Conservation (phyloP, 768 basidiomycete species). For the Suillus tomentosus region DNA sequence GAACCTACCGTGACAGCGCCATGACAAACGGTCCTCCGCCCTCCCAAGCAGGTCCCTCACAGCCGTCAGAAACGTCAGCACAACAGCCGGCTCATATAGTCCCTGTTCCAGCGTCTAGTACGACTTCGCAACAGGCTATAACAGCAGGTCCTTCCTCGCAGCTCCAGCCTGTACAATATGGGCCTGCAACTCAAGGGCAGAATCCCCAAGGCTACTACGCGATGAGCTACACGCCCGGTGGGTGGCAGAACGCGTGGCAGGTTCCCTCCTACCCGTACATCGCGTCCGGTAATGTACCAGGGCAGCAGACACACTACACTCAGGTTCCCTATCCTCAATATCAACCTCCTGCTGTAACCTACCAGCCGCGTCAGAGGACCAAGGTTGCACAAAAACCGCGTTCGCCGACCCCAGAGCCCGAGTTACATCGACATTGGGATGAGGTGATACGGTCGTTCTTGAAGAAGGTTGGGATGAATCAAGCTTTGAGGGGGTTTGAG, state of each 20-base stretch:
- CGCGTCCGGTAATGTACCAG: slow-evolving; percentile 29
- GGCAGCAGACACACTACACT: slow-evolving; percentile 36
- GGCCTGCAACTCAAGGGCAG: slow-evolving; percentile 19
- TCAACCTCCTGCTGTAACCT: slow-evolving; percentile 23
- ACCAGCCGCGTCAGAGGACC: slow-evolving; percentile 34
- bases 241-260: slow-evolving; percentile 37
- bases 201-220: slow-evolving; percentile 34
- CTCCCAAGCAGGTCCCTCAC: slow-evolving; percentile 43
- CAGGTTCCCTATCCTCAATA: slow-evolving; percentile 38
- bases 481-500: slow-evolving; percentile 64
- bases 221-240: slow-evolving; percentile 34
- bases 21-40: slow-evolving; percentile 46
- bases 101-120: slow-evolving; percentile 15
- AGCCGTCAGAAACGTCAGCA: slow-evolving; percentile 15
- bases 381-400: slow-evolving; percentile 30
- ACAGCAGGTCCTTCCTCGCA: slow-evolving; percentile 23
- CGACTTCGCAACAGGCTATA: slow-evolving; percentile 13
- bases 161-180: slow-evolving; percentile 22
- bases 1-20: background rate
- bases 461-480: slow-evolving; percentile 52
- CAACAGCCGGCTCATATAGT: slow-evolving; percentile 13
- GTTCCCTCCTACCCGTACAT: slow-evolving; percentile 36
- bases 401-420: slow-evolving; percentile 42
- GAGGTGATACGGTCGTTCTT: slow-evolving; percentile 56
- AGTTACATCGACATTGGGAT: slow-evolving; percentile 63